phyloP scores from a whole-genome alignment of 306 rosid species.

The Dryas octopetala region DNA sequence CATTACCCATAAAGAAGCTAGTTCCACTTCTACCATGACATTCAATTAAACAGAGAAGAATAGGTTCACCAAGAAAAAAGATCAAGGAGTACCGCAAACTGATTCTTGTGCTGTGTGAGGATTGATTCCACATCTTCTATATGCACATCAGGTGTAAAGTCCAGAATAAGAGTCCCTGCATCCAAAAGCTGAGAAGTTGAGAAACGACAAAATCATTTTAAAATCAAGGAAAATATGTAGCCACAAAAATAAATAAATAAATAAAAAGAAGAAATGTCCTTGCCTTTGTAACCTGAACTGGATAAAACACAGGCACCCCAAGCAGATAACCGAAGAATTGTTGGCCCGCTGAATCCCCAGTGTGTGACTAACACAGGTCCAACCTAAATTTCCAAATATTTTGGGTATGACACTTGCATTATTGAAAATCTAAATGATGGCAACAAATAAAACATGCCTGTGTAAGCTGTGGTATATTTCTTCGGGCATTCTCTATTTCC shows the following conservation, averaged over 20 bases:
- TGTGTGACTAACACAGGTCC: constrained; percentile 93
- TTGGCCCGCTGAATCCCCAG: constrained; percentile 98
- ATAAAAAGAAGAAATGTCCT: constrained; percentile 8
- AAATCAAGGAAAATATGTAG: neutral
- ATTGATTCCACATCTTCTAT: constrained; percentile 61
- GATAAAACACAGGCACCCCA: constrained; percentile 92
- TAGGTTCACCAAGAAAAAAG: constrained; percentile 24
- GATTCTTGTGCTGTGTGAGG: constrained; percentile 64
- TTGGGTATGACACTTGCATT: constrained; percentile 12
- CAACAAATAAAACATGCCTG: constrained; percentile 52
- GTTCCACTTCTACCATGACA: constrained; percentile 12
- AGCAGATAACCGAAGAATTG: constrained; percentile 84
- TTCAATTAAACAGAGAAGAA: neutral
- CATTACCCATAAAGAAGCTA: constrained; percentile 8
- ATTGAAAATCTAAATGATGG: constrained; percentile 19
- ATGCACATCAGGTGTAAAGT: constrained; percentile 77
- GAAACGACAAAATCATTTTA: constrained; percentile 10
- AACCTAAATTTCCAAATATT: constrained; percentile 45
- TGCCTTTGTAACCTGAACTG: constrained; percentile 67
- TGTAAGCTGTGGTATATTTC: constrained; percentile 69
- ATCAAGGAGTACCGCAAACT: constrained; percentile 55
- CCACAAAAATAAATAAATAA: neutral
- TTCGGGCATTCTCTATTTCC: constrained; percentile 55
- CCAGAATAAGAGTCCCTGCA: constrained; percentile 73
- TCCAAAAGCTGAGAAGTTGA: constrained; percentile 32